These are phyloP conservation scores for Pichia kudriavzevii DNA, from an alignment of 1,139 yeast species.

Conservation along the genomic window DNA sequence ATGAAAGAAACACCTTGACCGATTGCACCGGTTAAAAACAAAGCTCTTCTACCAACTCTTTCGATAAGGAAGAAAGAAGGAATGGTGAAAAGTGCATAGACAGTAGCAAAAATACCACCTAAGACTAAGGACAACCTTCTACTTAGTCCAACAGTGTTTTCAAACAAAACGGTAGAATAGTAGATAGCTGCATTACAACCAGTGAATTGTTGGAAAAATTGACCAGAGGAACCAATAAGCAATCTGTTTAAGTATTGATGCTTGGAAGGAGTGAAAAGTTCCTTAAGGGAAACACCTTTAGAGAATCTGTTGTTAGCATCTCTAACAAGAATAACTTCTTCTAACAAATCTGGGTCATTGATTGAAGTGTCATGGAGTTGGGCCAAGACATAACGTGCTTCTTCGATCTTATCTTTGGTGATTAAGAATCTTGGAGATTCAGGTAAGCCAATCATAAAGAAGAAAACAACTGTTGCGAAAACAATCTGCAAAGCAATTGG, in stretches of 20 bases:
- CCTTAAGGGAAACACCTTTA: conserved; percentile 30
- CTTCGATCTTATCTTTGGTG: conserved; percentile 39
- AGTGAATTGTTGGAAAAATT: conserved; percentile 43
- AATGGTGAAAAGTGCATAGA: conserved; percentile 54
- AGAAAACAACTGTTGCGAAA: conserved; percentile 32
- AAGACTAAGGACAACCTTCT: conserved; percentile 48
- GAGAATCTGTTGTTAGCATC: conserved; percentile 31
- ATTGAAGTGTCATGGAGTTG: conserved; percentile 30
- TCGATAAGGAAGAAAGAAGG: conserved; percentile 62
- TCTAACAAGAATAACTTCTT: conserved; percentile 33
- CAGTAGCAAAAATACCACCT: conserved; percentile 59
- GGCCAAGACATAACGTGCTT: conserved; percentile 43
- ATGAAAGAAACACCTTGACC: conserved; percentile 38
- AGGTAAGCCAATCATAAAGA: conserved; percentile 25
- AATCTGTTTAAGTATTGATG: conserved; percentile 50
- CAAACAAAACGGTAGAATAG: conserved; percentile 57
- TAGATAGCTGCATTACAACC: conserved; percentile 65
- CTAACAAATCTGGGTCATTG: conserved; percentile 41
- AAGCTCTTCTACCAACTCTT: conserved; percentile 54
- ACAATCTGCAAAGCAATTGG: conserved; percentile 40
- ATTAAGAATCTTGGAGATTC: conserved; percentile 75
- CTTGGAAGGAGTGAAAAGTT: conserved; percentile 52
- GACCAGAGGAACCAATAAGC: conserved; percentile 54
- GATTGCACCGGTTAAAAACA: conserved; percentile 33
- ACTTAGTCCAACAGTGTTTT: conserved; percentile 42